Evolutionary conservation across 805 yeast species (phyloP).

Genomic region (Candida ascalaphidarum): DNA sequence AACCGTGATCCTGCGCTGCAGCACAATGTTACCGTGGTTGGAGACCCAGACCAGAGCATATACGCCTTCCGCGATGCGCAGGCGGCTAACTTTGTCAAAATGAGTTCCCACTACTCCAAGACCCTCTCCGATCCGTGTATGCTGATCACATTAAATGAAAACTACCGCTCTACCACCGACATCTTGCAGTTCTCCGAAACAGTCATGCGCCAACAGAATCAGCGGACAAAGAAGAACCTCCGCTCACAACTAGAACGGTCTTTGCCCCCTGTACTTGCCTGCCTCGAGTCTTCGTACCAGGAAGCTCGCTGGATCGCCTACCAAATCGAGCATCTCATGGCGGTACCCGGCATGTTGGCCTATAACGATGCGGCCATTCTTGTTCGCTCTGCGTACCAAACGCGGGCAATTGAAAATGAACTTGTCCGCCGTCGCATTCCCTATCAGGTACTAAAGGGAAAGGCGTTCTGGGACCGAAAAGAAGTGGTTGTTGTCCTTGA

Average conservation of each 20-base stretch:
- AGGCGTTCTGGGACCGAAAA: constrained; percentile 70
- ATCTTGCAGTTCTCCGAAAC: constrained; percentile 58
- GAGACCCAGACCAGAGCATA: constrained; percentile 95
- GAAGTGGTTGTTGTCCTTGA: constrained; percentile 60
- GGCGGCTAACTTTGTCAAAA: constrained; percentile 51
- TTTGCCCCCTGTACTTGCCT: constrained; percentile 39
- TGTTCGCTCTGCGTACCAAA: constrained; percentile 55
- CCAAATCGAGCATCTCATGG: constrained; percentile 42
- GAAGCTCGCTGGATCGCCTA: constrained; percentile 56
- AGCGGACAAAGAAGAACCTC: constrained; percentile 36
- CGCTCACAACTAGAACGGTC: constrained; percentile 35
- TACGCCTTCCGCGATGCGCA: constrained; percentile 84
- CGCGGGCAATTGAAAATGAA: constrained; percentile 57
- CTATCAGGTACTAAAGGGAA: constrained; percentile 61
- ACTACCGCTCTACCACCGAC: constrained; percentile 71
- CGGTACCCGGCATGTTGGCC: constrained; percentile 33
- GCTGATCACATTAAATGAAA: constrained; percentile 46
- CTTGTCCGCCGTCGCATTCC: constrained; percentile 51
- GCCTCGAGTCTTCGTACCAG: constrained; percentile 28
- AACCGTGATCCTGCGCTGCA: constrained; percentile 20
- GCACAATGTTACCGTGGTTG: constrained; percentile 75
- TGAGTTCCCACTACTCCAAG: constrained; percentile 34
- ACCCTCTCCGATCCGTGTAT: constrained; percentile 9
- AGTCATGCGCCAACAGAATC: constrained; percentile 53
- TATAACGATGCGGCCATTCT: constrained; percentile 66